Base-by-base conservation (phyloP, 352 stramenopile genomes). In the Globisporangium emineosum region DNA sequence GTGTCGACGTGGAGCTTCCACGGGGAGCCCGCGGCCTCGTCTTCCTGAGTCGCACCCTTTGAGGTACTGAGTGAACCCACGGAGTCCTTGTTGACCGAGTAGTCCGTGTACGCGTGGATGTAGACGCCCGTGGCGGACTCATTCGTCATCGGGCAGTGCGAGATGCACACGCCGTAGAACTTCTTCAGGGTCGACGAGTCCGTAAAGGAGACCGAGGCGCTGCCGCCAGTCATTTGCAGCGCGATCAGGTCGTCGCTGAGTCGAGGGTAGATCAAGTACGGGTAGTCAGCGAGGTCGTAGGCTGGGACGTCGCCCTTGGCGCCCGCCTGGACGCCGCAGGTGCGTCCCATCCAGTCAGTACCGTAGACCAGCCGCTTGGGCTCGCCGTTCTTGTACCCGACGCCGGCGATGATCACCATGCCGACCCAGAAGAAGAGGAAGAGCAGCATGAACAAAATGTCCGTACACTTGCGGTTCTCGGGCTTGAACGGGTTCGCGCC, bases 361-460 rank as follows among this genome's bases (percentile, higher is more conserved):
- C 84, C 84, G 61, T 93, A 91, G 29, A 90, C 73, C 54, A 93
- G 64, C 23, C 84, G 82, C 73, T 91, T 83, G 13, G 84, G 84
- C 60, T 93, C 71, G 25, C 84, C 84, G 55, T 88, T 67, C n/a
- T 70, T 59, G 65, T 89, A 91, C 2, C 75, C 82, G 27, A 91
- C 67, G 1, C 67, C 75, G 0, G 80, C 80, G 60, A 93, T 89
- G 66, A 84, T 67, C 65, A 91, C 75, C 82, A 90, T 91, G 29
- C 76, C 72, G 45, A 80, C 61, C 77, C 76, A 85, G 65, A 84
- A 85, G 21, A 72, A 56, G 25, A 80, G 45, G 62, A 88, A 88
- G 65, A 89, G 73, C 37, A 90, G n/a, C 50, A 84, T 57, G 35
- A 71, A 93, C 15, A 94, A 58, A 13, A 90, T 17, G 58, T 94